Percentiles rank a stretch among this genome's conserved stretches.
Conservation (phyloP, 2,329 filamentous ascomycete genomes). For the Alternaria ventricosa region DNA sequence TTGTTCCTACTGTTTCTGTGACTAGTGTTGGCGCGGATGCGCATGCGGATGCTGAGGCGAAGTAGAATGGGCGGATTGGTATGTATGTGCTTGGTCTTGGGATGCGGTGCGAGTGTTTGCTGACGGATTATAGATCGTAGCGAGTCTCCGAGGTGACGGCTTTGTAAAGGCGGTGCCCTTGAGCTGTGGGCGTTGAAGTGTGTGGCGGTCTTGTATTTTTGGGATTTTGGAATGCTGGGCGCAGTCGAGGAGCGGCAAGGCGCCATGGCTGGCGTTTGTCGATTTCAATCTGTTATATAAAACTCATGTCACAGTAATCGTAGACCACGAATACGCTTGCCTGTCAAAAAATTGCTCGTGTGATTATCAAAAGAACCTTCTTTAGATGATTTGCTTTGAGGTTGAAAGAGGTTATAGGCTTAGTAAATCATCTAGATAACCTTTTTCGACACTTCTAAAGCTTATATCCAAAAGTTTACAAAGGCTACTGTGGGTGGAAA, state of each 20-base stretch:
- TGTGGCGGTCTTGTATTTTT: not conserved
- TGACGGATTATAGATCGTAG: too few relatives aligned
- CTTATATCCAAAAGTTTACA: not conserved
- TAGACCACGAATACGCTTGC: not conserved
- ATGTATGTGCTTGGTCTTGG: not conserved
- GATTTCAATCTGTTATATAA: not conserved
- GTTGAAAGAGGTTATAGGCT: not conserved
- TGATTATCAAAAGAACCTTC: fast-evolving
- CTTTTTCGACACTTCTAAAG: not conserved
- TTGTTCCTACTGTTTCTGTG: not conserved
- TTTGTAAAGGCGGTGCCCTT: not conserved
- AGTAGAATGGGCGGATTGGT: not conserved
- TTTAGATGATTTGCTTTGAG: not conserved
- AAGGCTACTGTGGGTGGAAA: not conserved
- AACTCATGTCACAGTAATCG: not conserved
- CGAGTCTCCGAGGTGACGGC: too few relatives aligned
- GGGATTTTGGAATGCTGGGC: too few relatives aligned
- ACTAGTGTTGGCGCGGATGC: not conserved
- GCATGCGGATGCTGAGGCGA: not conserved
- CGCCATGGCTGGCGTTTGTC: not conserved
- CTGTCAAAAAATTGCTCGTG: not conserved
- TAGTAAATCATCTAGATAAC: not conserved
- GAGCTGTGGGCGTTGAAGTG: too few relatives aligned
- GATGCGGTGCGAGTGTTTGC: not conserved
- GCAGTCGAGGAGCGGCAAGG: not conserved